Evolutionary conservation across 768 basidiomycete genomes (phyloP), one percentile per base, ranked within the genome.

Genomic region (Boletus rufocinnamomeus): DNA sequence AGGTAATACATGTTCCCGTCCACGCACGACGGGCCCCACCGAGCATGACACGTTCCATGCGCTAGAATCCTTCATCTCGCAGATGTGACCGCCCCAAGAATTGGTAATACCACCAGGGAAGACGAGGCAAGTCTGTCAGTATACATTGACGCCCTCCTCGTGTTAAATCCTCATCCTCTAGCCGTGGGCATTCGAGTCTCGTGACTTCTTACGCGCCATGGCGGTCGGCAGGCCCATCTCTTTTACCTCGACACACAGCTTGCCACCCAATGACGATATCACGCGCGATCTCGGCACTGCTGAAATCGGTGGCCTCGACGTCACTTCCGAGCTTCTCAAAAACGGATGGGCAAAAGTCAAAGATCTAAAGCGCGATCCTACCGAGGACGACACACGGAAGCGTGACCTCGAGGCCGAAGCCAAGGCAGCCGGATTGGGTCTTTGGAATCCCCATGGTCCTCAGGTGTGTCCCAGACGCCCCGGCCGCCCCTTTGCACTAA

Each of bases 281-380:
- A 81, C 85, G 28, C 88, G 92, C 62, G 94, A 95, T 72, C 79
- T 95, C 52, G 93, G 93, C 30, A 81, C 77, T 30, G 91, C 83
- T 19, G 88, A 91, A 59, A 82, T 92, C 38, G 82, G 77, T 48
- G 90, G 88, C 8, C 70, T 85, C 52, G 93, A 95, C 66, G 73
- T 95, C 23, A 79, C 85, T 5, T 79, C 80, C 0, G 91, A 94
- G 69, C 72, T 96, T n/a, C 80, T 98, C 41, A 84, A 81, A 68
- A 84, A 82, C 59, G 97, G 96, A n/a, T 98, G 94, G 94, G 93
- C 85, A 13, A 95, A 91, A 75, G 77, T 94, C 44, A 93, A 97
- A 73, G 96, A 98, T 60, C 74, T 82, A 44, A 94, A 89, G 73
- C 84, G 91, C 21, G 93, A 95, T 43, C 83, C 86, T 19, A 87